Evolutionary conservation across 2,329 filamentous ascomycete genomes (phyloP), one percentile per base, ranked within the genome.

Genomic region (Microcyclosporella mali): DNA sequence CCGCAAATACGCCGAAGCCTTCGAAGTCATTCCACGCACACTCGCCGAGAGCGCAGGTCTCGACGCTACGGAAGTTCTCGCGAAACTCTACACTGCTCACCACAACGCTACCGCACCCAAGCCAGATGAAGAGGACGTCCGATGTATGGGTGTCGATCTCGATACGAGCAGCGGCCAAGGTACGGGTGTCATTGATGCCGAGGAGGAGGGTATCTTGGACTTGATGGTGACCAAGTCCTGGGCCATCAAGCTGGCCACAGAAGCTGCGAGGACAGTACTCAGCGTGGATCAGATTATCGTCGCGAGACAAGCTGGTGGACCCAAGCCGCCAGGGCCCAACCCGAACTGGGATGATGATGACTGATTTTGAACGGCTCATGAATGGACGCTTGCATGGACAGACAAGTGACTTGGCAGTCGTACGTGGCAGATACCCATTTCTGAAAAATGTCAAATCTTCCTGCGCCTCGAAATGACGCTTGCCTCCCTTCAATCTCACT

Each of bases 261-360:
- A 98, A 70, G 84, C 92, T 31, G 90, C 88, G 40, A 79, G 92
- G 59, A 98, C 92, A 36, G 85, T 98, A 21, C 73, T 98, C 52
- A 94, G 88, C 36, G 92, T 98, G 30, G 92, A 98, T 69, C 94
- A 98, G 72, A 98, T 98, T 63, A 98, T 98, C 64, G 92, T 98
- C 45, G 89, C 94, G 51, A 82, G 90, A 70, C 92, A 97, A 72
- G 92, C 94, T 36, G 92, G 92, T 62, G 92, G 92, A 29, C 92
- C 94, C 16, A 98, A 98, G 77, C 90, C 90, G 43, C 92, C 92
- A 21, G 89, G 85, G 35, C 92, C 88, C 56, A 95, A 95, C 70
- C 84, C 89, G 34, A 79, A 79, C 61, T 82, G 81, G 81, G 81
- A 84, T 64, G 78, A 83, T 59, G 81, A 84, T 27, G 33, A 34